These are phyloP conservation scores for Flaveria ramosissima DNA, from an alignment of 129 eudicot genomes.

Conservation along the genomic window DNA sequence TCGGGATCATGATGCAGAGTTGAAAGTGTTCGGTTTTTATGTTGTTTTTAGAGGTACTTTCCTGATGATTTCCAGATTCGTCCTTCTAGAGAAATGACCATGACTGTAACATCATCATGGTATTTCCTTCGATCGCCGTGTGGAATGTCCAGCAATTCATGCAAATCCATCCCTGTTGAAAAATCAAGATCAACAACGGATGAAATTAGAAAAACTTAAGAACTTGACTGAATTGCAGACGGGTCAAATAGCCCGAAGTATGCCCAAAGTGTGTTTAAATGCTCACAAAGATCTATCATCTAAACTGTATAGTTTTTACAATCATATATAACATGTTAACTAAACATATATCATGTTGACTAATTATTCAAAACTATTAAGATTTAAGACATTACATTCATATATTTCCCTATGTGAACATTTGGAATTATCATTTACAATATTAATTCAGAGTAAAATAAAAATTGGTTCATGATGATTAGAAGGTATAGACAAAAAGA, in stretches of 20 bases:
- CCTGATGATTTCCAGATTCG: slow-evolving; percentile 93
- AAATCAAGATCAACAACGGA: background rate
- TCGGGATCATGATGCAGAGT: slow-evolving; percentile 15
- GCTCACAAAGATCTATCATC: background rate
- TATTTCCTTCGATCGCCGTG: slow-evolving; percentile 89
- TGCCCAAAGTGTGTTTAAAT: background rate
- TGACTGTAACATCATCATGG: slow-evolving; percentile 91
- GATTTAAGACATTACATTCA: background rate
- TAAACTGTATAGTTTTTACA: background rate
- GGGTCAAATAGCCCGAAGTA: background rate
- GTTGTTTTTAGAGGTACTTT: slow-evolving; percentile 55
- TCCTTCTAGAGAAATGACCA: slow-evolving; percentile 86
- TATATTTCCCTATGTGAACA: background rate
- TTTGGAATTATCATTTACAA: background rate
- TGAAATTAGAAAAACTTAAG: background rate
- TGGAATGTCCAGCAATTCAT: slow-evolving; percentile 84
- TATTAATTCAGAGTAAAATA: background rate
- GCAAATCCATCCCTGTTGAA: slow-evolving; percentile 80
- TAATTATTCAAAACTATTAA: background rate
- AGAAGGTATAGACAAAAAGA: background rate
- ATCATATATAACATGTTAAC: background rate
- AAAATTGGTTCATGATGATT: background rate
- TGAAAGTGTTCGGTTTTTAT: background rate
- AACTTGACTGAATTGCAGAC: background rate
- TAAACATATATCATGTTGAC: background rate